Percentiles rank a stretch among this genome's conserved stretches.
phyloP scores from a whole-genome alignment of 1,284 basidiomycete genomes.

The Lentinula novae-zelandiae region DNA sequence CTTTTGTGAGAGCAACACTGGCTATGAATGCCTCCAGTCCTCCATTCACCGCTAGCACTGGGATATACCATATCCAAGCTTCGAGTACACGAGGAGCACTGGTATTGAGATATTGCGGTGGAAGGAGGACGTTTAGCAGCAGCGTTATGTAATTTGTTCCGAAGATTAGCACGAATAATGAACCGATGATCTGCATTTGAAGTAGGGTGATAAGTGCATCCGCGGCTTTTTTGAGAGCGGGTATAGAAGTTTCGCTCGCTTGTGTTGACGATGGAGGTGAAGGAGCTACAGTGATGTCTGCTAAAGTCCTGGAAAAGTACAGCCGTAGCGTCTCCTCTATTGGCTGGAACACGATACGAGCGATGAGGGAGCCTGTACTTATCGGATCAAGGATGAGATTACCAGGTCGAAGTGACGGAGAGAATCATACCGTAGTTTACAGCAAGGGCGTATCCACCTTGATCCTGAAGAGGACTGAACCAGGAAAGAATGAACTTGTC shows the following conservation, averaged over 20 bases:
- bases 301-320: constrained; percentile 76
- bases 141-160: constrained; percentile 72
- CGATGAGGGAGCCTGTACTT: constrained; percentile 77
- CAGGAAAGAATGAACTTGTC: constrained; percentile 88
- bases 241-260: background rate
- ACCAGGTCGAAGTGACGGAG: background rate
- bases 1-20: constrained; percentile 63
- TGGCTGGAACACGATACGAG: constrained; percentile 89
- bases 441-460: constrained; percentile 92
- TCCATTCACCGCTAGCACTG: constrained; percentile 85
- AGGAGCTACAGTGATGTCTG: constrained; percentile 16
- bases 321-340: constrained; percentile 88
- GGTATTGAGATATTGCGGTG: constrained; percentile 63
- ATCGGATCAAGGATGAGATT: background rate
- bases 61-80: constrained; percentile 84
- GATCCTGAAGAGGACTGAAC: constrained; percentile 79
- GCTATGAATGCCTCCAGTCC: constrained; percentile 87
- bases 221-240: constrained; percentile 34
- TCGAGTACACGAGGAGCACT: constrained; percentile 73
- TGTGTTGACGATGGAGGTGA: background rate
- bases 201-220: constrained; percentile 51
- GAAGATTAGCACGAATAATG: constrained; percentile 72
- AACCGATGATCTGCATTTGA: constrained; percentile 65
- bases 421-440: constrained; percentile 80
- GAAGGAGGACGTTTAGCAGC: constrained; percentile 68